Evolutionary conservation across 1,139 yeast genomes (phyloP).

Genomic region (Hansenula sp.): DNA sequence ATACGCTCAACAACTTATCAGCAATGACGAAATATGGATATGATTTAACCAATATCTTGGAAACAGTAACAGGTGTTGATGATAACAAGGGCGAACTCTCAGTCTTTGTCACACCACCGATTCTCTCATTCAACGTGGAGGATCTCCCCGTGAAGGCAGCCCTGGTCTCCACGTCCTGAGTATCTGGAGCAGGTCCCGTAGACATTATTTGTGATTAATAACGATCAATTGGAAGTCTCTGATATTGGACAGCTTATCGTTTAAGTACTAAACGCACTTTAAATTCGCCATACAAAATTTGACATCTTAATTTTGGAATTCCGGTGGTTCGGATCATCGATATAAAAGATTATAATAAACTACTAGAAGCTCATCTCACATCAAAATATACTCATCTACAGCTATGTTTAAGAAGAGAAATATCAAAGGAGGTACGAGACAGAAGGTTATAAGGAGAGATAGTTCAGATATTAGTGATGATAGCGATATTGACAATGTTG

Average conservation of each 20-base stretch:
- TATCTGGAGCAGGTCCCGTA: conserved; percentile 3
- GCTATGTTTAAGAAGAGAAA: conserved; percentile 27
- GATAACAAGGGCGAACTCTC: conserved; percentile 64
- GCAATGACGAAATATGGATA: conserved; percentile 78
- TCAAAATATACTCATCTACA: neutral
- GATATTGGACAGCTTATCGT: too few relatives aligned
- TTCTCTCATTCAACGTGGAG: conserved; percentile 13
- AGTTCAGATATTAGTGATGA: conserved; percentile 5
- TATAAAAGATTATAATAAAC: too few relatives aligned
- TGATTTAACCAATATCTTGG: conserved; percentile 74
- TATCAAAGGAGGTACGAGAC: conserved; percentile 10
- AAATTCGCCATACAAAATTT: too few relatives aligned
- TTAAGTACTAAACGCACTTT: too few relatives aligned
- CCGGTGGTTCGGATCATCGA: too few relatives aligned
- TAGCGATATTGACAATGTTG: conserved; percentile 5
- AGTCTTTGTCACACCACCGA: conserved; percentile 19
- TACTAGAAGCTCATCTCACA: neutral
- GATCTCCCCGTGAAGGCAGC: conserved; percentile 35
- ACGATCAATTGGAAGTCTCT: too few relatives aligned
- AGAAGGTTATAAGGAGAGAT: conserved; percentile 3
- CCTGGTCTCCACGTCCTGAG: conserved; percentile 26
- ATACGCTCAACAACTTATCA: conserved; percentile 62
- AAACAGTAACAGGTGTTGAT: conserved; percentile 87
- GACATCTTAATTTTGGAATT: too few relatives aligned
- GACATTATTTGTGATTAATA: neutral